These are phyloP conservation scores for Paxillus rubicundulus DNA, from an alignment of 768 basidiomycete species.

Conservation along the genomic window DNA sequence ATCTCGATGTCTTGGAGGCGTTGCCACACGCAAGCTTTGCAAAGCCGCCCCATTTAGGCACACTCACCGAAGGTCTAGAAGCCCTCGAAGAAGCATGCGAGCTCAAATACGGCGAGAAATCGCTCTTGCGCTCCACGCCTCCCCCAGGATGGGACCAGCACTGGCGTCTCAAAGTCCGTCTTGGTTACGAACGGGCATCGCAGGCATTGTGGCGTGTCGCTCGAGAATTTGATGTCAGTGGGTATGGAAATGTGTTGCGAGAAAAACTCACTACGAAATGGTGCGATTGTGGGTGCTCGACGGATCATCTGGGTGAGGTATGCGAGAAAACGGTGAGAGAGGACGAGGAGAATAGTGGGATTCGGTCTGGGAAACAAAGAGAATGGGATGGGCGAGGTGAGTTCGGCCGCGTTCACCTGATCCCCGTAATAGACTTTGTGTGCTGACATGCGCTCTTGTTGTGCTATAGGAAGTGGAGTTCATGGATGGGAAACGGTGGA, in stretches of 20 bases:
- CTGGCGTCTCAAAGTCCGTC: slow-evolving; percentile 57
- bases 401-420: background rate
- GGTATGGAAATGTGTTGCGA: slow-evolving; percentile 65
- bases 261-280: slow-evolving; percentile 74
- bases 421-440: background rate
- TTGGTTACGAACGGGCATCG: slow-evolving; percentile 62
- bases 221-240: slow-evolving; percentile 67
- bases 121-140: slow-evolving; percentile 27
- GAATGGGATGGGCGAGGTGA: slow-evolving; percentile 75
- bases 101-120: slow-evolving; percentile 47
- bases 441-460: background rate
- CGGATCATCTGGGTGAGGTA: slow-evolving; percentile 74
- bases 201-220: slow-evolving; percentile 71
- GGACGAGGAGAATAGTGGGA: slow-evolving; percentile 61
- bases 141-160: slow-evolving; percentile 50
- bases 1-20: slow-evolving; percentile 60
- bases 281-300: slow-evolving; percentile 81
- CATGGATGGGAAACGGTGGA: slow-evolving; percentile 73
- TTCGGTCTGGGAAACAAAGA: slow-evolving; percentile 61
- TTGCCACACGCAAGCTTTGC: slow-evolving; percentile 55
- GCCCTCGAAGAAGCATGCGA: slow-evolving; percentile 67
- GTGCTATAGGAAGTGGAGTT: slow-evolving; percentile 49
- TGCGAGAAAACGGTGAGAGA: slow-evolving; percentile 71
- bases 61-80: slow-evolving; percentile 54
- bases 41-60: slow-evolving; percentile 65